Evolutionary conservation across 1,139 yeast genomes (phyloP).

Genomic region (Nematodospora anomalae): DNA sequence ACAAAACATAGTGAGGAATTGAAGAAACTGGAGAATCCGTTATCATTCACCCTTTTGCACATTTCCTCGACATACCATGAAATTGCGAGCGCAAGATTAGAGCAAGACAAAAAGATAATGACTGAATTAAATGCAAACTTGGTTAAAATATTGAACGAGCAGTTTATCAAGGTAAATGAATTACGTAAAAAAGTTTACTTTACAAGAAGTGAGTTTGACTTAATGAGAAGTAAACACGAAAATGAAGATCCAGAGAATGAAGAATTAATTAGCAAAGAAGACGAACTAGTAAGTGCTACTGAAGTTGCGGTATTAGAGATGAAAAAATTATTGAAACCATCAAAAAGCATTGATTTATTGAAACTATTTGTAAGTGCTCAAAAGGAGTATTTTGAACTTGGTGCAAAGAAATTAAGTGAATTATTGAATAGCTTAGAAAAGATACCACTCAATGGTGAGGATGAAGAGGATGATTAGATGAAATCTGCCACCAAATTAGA

Average conservation of each 20-base stretch:
- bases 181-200: conserved; percentile 68
- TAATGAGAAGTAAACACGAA: conserved; percentile 48
- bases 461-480: conserved; percentile 20
- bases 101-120: conserved; percentile 63
- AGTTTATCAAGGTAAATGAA: conserved; percentile 60
- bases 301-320: conserved; percentile 74
- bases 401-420: conserved; percentile 35
- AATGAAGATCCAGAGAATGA: conserved; percentile 46
- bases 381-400: conserved; percentile 60
- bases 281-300: conserved; percentile 75
- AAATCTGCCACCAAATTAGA: not conserved
- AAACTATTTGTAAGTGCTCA: conserved; percentile 67
- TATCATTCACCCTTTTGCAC: conserved; percentile 54
- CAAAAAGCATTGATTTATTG: conserved; percentile 60
- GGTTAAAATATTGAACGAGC: conserved; percentile 50
- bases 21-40: conserved; percentile 45
- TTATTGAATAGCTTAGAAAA: conserved; percentile 34
- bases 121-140: conserved; percentile 57
- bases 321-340: conserved; percentile 69
- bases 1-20: conserved; percentile 40
- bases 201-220: conserved; percentile 68
- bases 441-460: conserved; percentile 38
- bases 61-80: conserved; percentile 59
- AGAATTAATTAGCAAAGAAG: conserved; percentile 67
- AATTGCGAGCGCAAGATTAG: conserved; percentile 60